Base-by-base conservation (phyloP, 768 basidiomycete species). In the Pisolithus microcarpus region DNA sequence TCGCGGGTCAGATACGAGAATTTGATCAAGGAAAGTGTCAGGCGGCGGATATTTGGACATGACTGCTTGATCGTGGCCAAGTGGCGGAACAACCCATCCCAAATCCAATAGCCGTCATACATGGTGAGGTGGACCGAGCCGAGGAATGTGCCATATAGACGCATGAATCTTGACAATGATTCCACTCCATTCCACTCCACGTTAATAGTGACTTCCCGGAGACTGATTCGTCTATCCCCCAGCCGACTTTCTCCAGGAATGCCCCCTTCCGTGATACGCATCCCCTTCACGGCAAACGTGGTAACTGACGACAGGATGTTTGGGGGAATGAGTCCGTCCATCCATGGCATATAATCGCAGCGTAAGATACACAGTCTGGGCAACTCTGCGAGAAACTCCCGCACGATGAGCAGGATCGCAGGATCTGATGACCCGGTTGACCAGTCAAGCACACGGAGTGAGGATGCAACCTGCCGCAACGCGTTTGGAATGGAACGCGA, bases 381-480 rank as follows among this genome's bases (percentile, higher is more conserved):
- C 21, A 56, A 53, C 13, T 44, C 19, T 3, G 66, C 40, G 16
- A 65, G 30, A 15, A 37, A 19, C 3, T 18, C 5, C 2, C 55
- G 24, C 2, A 21, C 0, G 30, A 1, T 52, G 54, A 5, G 37
- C 23, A 5, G 45, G 34, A 4, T 11, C 9, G 19, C 19, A 13
- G n/a, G 21, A 15, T 34, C 4, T 15, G 11, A 15, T 15, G 13
- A 11, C 13, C 5, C 2, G 11, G 5, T 15, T 4, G 55, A 51
- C 56, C 56, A 61, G 34, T 65, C 56, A 5, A 65, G 46, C 39
- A 62, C 60, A n/a, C 53, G 52, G 37, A 65, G 43, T 19, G 58
- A 61, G 0, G 50, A 18, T 5, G 60, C 58, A 11, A 52, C 51
- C 24, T 3, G 9, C 15, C 38, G 46, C 26, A 65, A 57, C 3